Evolutionary conservation across 805 yeast species (phyloP).

Genomic region (Candida alai): DNA sequence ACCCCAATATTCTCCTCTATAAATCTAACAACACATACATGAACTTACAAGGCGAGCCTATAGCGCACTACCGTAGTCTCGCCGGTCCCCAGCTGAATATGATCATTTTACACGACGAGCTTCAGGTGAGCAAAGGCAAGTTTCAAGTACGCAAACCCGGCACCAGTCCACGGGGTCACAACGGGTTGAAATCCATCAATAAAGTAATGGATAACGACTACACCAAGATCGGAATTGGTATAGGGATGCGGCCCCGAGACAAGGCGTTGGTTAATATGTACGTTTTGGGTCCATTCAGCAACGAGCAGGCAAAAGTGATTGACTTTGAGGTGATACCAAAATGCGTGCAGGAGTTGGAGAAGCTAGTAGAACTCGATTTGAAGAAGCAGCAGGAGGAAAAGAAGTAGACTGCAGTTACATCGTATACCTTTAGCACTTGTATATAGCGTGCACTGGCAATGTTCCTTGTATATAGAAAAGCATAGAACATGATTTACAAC

Average conservation of each 20-base stretch:
- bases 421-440: too few species aligned
- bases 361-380: slow-evolving; percentile 18
- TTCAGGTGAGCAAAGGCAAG: slow-evolving; percentile 63
- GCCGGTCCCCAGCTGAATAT: slow-evolving; percentile 23
- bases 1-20: slow-evolving; percentile 34
- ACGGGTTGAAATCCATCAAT: slow-evolving; percentile 67
- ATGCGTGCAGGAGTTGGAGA: slow-evolving; percentile 34
- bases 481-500: too few species aligned
- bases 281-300: slow-evolving; percentile 55
- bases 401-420: too few species aligned
- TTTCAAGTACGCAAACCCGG: slow-evolving; percentile 58
- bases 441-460: too few species aligned
- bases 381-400: too few species aligned
- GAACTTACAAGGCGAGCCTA: slow-evolving; percentile 67
- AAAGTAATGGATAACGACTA: slow-evolving; percentile 40
- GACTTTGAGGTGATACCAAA: slow-evolving; percentile 38
- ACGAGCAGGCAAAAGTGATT: slow-evolving; percentile 41
- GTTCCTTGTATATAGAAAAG: too few species aligned
- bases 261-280: slow-evolving; percentile 48
- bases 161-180: slow-evolving; percentile 75
- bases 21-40: slow-evolving; percentile 56
- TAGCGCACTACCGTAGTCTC: slow-evolving; percentile 45
- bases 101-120: slow-evolving; percentile 76
- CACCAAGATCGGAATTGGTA: slow-evolving; percentile 71
- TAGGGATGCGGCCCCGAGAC: slow-evolving; percentile 60